These are phyloP conservation scores for Geotrichum europaeum DNA, from an alignment of 1,139 yeast species.

Conservation along the genomic window DNA sequence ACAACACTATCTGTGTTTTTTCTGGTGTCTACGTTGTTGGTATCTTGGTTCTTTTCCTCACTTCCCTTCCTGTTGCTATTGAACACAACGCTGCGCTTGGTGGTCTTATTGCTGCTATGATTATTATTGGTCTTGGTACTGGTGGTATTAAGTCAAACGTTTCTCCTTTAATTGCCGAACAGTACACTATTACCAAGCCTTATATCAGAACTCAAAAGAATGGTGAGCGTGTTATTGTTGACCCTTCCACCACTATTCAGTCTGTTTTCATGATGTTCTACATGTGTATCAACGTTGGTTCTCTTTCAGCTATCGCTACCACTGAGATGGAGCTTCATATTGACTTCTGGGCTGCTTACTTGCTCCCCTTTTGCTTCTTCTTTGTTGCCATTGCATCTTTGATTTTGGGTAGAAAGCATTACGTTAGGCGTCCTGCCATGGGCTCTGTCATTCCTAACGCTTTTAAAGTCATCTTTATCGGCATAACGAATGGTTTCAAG, in stretches of 20 bases:
- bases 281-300: slow-evolving; percentile 75
- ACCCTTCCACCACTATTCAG: slow-evolving; percentile 67
- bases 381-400: slow-evolving; percentile 54
- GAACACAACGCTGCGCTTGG: slow-evolving; percentile 43
- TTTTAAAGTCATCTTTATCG: slow-evolving; percentile 46
- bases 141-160: slow-evolving; percentile 80
- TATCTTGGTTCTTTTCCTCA: slow-evolving; percentile 56
- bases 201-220: slow-evolving; percentile 51
- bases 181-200: slow-evolving; percentile 52
- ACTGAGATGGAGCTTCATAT: slow-evolving; percentile 62
- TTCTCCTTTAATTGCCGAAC: slow-evolving; percentile 75
- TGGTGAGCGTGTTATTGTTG: slow-evolving; percentile 66
- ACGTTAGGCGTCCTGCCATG: slow-evolving; percentile 56
- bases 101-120: slow-evolving; percentile 53
- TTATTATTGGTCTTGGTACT: slow-evolving; percentile 69
- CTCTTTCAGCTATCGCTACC: slow-evolving; percentile 71
- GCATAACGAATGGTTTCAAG: slow-evolving; percentile 45
- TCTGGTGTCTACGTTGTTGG: slow-evolving; percentile 58
- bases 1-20: slow-evolving; percentile 59
- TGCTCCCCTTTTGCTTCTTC: slow-evolving; percentile 60
- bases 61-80: slow-evolving; percentile 63
- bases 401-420: slow-evolving; percentile 49
- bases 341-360: slow-evolving; percentile 75
- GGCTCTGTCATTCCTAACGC: slow-evolving; percentile 57
- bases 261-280: slow-evolving; percentile 72